Conservation (phyloP, 345 rosid genomes). For the Carallia brachiata region DNA sequence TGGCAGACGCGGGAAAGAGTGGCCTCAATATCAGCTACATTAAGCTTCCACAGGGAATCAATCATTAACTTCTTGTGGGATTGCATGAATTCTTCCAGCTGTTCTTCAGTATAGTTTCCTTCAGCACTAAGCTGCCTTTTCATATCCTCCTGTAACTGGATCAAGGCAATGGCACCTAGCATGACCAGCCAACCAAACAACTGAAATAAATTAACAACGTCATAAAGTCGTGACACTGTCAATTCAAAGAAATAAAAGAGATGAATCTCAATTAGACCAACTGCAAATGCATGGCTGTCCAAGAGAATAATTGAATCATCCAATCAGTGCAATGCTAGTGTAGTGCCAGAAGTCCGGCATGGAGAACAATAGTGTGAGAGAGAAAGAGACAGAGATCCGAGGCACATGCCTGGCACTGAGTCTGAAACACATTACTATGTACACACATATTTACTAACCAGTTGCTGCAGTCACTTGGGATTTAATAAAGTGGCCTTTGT, state of each 20-base stretch:
- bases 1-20: slow-evolving; percentile 96
- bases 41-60: slow-evolving; percentile 97
- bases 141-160: slow-evolving; percentile 99
- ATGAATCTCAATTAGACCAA: too few species aligned
- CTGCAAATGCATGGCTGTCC: too few species aligned
- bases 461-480: slow-evolving; percentile 99
- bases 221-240: too few species aligned
- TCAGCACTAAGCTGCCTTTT: slow-evolving; percentile 79
- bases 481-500: slow-evolving; percentile 88
- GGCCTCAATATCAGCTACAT: slow-evolving; percentile 94
- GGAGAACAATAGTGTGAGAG: too few species aligned
- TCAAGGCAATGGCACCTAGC: slow-evolving; percentile 88
- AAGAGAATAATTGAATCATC: too few species aligned
- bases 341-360: too few species aligned
- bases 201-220: too few species aligned
- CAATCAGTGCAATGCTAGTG: too few species aligned
- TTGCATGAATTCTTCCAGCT: slow-evolving; percentile 85
- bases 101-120: slow-evolving; percentile 84
- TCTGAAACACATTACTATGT: too few species aligned
- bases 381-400: neutral
- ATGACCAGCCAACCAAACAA: slow-evolving; percentile 15
- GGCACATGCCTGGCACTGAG: neutral
- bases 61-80: slow-evolving; percentile 88
- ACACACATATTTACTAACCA: slow-evolving; percentile 46
- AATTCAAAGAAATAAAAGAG: too few species aligned